A percentile compares a stretch with the other conserved stretches of the same genome.
phyloP scores from a whole-genome alignment of 2,329 filamentous ascomycete species.

The Cytospora paraplurivora region DNA sequence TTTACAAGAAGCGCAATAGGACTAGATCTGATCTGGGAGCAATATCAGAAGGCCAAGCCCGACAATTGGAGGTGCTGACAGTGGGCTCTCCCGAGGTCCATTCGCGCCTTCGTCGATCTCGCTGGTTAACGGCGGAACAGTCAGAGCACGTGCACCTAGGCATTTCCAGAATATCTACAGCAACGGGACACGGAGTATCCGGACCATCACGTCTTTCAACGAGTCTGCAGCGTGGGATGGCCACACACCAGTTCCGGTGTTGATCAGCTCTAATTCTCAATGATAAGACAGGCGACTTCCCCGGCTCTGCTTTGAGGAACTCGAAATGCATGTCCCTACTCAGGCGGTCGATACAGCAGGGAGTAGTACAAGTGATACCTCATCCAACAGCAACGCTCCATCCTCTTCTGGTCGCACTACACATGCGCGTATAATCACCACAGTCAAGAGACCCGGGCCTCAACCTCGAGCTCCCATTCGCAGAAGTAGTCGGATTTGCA shows the following conservation, averaged over 20 bases:
- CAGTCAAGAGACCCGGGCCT: conserved; percentile 25
- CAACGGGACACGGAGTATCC: not conserved
- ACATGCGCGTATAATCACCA: conserved; percentile 21
- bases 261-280: not conserved
- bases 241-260: not conserved
- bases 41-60: not conserved
- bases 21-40: not conserved
- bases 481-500: conserved; percentile 22
- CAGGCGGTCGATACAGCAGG: conserved; percentile 24
- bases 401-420: conserved; percentile 10
- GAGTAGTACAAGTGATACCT: not conserved
- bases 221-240: not conserved
- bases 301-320: conserved; percentile 19
- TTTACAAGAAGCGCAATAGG: not conserved
- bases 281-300: conserved; percentile 14
- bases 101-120: not conserved
- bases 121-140: not conserved
- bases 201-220: not conserved
- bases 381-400: not conserved
- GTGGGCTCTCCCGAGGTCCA: not conserved
- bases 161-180: not conserved
- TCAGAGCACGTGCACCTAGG: not conserved
- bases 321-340: conserved; percentile 26
- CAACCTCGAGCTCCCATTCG: conserved; percentile 20
- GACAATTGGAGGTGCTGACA: not conserved